These are phyloP conservation scores for Fusarium musae DNA, from an alignment of 2,329 filamentous ascomycete species.

Conservation along the genomic window DNA sequence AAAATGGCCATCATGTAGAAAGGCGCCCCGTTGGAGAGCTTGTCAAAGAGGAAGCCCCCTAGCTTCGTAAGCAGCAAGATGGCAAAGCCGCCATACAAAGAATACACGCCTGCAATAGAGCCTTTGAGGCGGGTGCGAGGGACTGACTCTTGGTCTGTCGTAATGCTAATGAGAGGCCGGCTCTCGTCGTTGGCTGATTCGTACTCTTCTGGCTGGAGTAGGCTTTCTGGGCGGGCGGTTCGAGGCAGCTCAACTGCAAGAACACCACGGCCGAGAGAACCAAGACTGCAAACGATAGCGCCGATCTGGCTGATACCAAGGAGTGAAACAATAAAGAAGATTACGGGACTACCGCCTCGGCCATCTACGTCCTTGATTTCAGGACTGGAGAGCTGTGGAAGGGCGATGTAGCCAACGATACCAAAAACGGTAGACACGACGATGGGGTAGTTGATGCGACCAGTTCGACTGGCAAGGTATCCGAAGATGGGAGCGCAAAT, in stretches of 20 bases:
- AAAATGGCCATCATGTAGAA: constrained; percentile 96
- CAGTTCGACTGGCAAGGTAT: constrained; percentile 77
- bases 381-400: constrained; percentile 81
- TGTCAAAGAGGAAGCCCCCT: constrained; percentile 88
- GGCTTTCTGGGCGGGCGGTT: constrained; percentile 36
- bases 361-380: constrained; percentile 74
- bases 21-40: constrained; percentile 76
- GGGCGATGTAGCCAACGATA: constrained; percentile 79
- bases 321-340: constrained; percentile 81
- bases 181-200: constrained; percentile 55
- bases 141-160: constrained; percentile 48
- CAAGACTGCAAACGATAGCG: constrained; percentile 95
- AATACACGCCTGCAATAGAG: constrained; percentile 94
- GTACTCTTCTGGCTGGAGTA: constrained; percentile 50
- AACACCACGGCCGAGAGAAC: constrained; percentile 84
- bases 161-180: constrained; percentile 51
- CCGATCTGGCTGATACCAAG: constrained; percentile 96
- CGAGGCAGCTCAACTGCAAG: constrained; percentile 61
- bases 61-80: constrained; percentile 93
- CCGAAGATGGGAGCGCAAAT: constrained; percentile 89
- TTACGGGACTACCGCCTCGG: constrained; percentile 71
- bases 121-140: constrained; percentile 79
- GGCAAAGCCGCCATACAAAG: constrained; percentile 86
- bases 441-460: constrained; percentile 77
- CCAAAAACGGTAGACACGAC: constrained; percentile 78